These are phyloP conservation scores for Komagataella populi DNA, from an alignment of 805 yeast species.

Conservation along the genomic window DNA sequence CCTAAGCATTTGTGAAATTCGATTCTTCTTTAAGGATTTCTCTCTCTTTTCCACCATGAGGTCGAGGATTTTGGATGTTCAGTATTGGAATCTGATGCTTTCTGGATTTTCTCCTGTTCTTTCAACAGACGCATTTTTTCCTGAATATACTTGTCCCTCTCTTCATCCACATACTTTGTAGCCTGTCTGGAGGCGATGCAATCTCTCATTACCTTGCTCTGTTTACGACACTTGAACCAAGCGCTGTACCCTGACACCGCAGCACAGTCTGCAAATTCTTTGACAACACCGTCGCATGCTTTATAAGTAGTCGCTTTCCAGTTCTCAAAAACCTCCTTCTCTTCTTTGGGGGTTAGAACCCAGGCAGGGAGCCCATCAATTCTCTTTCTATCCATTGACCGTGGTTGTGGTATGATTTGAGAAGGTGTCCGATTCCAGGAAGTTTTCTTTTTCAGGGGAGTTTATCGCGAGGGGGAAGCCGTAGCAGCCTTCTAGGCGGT, in stretches of 20 bases:
- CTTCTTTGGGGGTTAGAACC: slow-evolving; percentile 69
- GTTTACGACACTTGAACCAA: slow-evolving; percentile 50
- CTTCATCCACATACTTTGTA: slow-evolving; percentile 52
- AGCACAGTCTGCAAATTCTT: slow-evolving; percentile 55
- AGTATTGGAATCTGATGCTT: background rate
- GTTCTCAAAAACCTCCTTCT: slow-evolving; percentile 54
- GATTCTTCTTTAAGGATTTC: background rate
- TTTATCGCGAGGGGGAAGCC: background rate
- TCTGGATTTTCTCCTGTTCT: slow-evolving; percentile 6
- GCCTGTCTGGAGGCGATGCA: slow-evolving; percentile 53
- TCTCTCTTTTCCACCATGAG: background rate
- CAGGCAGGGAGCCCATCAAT: slow-evolving; percentile 45
- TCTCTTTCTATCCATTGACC: slow-evolving; percentile 13
- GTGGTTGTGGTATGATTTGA: background rate
- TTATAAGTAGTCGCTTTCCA: slow-evolving; percentile 58
- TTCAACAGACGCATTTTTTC: slow-evolving; percentile 34
- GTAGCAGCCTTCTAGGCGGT: background rate
- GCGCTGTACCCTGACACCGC: slow-evolving; percentile 48
- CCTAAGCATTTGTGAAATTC: background rate
- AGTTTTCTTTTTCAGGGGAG: background rate
- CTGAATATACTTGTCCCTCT: slow-evolving; percentile 49
- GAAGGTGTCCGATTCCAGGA: background rate
- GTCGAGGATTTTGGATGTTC: background rate
- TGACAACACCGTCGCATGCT: slow-evolving; percentile 56
- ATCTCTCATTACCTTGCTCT: slow-evolving; percentile 40